Evolutionary conservation across 1,139 yeast genomes (phyloP).

Genomic region (Groenewaldozyma sp.): DNA sequence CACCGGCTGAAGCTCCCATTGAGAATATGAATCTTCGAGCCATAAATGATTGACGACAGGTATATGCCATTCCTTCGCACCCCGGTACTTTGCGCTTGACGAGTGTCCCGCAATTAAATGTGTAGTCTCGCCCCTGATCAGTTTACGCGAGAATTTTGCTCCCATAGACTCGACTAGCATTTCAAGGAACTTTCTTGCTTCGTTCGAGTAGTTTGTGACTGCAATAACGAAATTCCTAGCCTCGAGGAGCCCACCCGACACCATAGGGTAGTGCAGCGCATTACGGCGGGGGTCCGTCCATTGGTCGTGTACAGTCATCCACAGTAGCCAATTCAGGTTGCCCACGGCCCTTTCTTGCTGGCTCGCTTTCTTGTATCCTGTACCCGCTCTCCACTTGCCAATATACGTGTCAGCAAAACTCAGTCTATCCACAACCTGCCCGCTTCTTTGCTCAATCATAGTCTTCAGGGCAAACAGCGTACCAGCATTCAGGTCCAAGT

Average conservation of each 20-base stretch:
- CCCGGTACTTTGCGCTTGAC: conserved; percentile 63
- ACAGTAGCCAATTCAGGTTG: conserved; percentile 65
- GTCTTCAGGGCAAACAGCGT: conserved; percentile 25
- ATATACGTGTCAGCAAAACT: conserved; percentile 47
- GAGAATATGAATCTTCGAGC: conserved; percentile 74
- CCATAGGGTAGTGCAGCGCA: conserved; percentile 67
- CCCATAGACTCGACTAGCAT: conserved; percentile 62
- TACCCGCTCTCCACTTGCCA: conserved; percentile 56
- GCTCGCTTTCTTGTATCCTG: conserved; percentile 38
- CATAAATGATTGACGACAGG: conserved; percentile 69
- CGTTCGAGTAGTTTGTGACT: conserved; percentile 78
- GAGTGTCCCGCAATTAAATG: conserved; percentile 63
- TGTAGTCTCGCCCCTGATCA: conserved; percentile 53
- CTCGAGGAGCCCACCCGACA: conserved; percentile 41
- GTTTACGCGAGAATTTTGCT: conserved; percentile 62
- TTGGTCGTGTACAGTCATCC: conserved; percentile 45
- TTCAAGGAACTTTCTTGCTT: conserved; percentile 63
- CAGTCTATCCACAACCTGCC: conserved; percentile 30
- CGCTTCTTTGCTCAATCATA: conserved; percentile 35
- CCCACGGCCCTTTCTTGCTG: conserved; percentile 40
- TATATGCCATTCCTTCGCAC: conserved; percentile 57
- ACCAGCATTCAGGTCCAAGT: conserved; percentile 29
- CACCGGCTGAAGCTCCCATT: conserved; percentile 47
- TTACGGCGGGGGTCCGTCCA: conserved; percentile 52
- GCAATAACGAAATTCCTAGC: conserved; percentile 49